phyloP scores from a whole-genome alignment of 305 asterid species.

The Fraxinus floribunda region DNA sequence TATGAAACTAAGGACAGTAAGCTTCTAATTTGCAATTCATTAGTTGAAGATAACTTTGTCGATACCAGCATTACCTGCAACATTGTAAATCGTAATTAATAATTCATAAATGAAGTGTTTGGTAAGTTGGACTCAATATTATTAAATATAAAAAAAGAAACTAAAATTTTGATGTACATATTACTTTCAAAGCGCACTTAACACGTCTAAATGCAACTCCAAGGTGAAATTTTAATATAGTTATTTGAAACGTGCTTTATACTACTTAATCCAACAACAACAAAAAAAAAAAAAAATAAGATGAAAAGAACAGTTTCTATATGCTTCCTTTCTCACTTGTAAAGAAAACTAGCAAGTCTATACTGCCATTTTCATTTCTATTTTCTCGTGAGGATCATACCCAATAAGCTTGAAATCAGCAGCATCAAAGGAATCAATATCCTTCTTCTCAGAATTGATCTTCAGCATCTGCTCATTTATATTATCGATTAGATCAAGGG shows the following conservation, averaged over 20 bases:
- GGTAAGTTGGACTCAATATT: neutral
- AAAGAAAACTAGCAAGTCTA: slow-evolving; percentile 19
- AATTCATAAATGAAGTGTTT: neutral
- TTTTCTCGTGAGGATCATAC: slow-evolving; percentile 87
- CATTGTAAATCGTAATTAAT: neutral
- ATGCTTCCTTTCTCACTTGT: neutral
- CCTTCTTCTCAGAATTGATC: slow-evolving; percentile 67
- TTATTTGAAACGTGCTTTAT: neutral
- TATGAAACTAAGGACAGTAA: neutral
- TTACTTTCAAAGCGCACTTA: neutral
- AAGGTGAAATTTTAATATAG: neutral
- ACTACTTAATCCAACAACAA: neutral
- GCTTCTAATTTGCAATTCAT: neutral
- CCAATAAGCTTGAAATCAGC: slow-evolving; percentile 67
- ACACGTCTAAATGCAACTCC: neutral
- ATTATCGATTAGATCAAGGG: neutral
- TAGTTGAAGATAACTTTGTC: neutral
- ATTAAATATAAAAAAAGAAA: neutral
- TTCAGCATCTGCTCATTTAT: slow-evolving; percentile 50
- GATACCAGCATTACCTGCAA: neutral
- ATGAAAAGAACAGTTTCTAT: neutral
- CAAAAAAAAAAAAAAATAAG: neutral
- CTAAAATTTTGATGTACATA: neutral
- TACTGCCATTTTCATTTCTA: slow-evolving; percentile 96
- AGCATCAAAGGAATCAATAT: slow-evolving; percentile 74